A percentile compares a stretch with the other conserved stretches of the same genome.
These are phyloP conservation scores for Lonicera japonica DNA, from an alignment of 129 eudicot species.

Conservation along the genomic window DNA sequence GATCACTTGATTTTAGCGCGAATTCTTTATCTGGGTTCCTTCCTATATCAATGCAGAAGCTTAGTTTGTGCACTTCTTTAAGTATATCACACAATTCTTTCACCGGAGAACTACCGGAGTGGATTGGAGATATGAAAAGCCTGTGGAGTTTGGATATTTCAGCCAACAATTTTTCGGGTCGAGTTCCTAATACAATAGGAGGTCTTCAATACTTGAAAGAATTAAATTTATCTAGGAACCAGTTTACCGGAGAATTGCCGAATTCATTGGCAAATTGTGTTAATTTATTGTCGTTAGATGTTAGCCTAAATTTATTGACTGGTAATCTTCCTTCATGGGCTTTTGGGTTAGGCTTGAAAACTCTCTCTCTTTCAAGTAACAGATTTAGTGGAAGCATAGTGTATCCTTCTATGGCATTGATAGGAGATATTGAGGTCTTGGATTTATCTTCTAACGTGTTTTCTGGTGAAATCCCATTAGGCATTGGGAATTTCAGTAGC, in stretches of 20 bases:
- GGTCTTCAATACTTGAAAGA: slow-evolving; percentile 43
- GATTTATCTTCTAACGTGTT: slow-evolving; percentile 77
- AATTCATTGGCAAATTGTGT: slow-evolving; percentile 46
- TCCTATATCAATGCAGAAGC: slow-evolving; percentile 66
- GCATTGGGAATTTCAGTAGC: slow-evolving; percentile 50
- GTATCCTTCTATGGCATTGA: slow-evolving; percentile 23
- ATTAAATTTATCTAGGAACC: slow-evolving; percentile 63
- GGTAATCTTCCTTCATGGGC: slow-evolving; percentile 67
- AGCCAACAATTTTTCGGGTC: slow-evolving; percentile 58
- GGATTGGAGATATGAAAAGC: slow-evolving; percentile 70
- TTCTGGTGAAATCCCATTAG: slow-evolving; percentile 51
- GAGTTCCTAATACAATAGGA: slow-evolving; percentile 46
- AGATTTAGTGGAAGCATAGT: slow-evolving; percentile 43
- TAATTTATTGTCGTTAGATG: slow-evolving; percentile 50
- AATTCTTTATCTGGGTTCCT: slow-evolving; percentile 61
- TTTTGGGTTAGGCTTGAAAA: slow-evolving; percentile 45
- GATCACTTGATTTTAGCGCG: slow-evolving; percentile 58
- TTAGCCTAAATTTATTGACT: slow-evolving; percentile 44
- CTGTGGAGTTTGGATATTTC: slow-evolving; percentile 69
- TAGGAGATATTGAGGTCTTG: slow-evolving; percentile 43
- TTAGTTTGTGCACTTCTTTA: slow-evolving; percentile 54
- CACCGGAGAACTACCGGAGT: slow-evolving; percentile 60
- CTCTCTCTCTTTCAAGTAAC: slow-evolving; percentile 50
- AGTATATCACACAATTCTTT: slow-evolving; percentile 51
- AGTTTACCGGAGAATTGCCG: slow-evolving; percentile 55